Base-by-base conservation (phyloP, 23 red algal genomes). In the Gracilaria vermiculophylla region DNA sequence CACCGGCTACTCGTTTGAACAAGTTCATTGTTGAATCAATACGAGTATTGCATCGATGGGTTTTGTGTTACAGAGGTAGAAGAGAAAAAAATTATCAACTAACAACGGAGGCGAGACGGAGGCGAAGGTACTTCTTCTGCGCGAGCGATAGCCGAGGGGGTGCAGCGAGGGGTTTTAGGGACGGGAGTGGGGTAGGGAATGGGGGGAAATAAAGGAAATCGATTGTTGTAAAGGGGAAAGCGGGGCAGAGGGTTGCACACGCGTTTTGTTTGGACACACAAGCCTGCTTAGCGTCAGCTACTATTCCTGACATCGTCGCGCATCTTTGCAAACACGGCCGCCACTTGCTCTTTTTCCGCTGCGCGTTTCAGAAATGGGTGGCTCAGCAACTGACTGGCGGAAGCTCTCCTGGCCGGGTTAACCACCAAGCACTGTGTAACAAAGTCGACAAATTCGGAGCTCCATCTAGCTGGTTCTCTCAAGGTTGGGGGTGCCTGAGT, bases 291-390 rank as follows among this genome's bases (percentile, higher is more conserved):
- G 23, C 19, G 19, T 73, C 33, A 73, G 42, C 67, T 19, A 48
- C 67, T 73, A 34, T 73, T 73, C 36, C 39, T 48, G 32, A 32
- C 67, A 24, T 73, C 67, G 42, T 73, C 28, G 42, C 67, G 67
- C 67, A 82, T 74, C 61, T 50, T 72, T 23, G 81, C 85, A 36
- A 89, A 89, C 35, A 78, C 48, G 17, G 39, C 70, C 11, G 70
- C 85, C 21, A 89, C 85, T 58, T 89, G 31, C 21, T 64, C 56
- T n/a, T 65, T 49, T 39, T 89, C 85, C 23, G 51, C 54, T 3
- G 85, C 85, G 62, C 69, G 67, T 53, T 78, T 77, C 70, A 98
- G 70, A 70, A 98, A 98, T 27, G 92, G 92, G 69, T 98, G 96
- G 21, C 48, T 73, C 32, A 98, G 85, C 52, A 98, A 83, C 78